Percentiles rank a stretch among this genome's conserved stretches.
Evolutionary conservation across 441 rosid genomes (phyloP).

Genomic region (Brassica hybrid): DNA sequence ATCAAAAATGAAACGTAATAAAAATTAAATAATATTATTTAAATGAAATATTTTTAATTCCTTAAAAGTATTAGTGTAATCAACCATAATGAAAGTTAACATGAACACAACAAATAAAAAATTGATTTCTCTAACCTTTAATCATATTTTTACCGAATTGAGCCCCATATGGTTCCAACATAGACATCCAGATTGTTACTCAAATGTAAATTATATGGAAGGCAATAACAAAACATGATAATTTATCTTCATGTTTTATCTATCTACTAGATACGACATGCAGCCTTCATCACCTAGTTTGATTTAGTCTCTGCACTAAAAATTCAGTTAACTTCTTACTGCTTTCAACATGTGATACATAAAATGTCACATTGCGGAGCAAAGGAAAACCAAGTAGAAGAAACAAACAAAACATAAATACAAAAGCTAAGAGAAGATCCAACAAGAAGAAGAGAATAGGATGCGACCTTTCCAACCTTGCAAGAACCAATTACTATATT

Average conservation of each 20-base stretch:
- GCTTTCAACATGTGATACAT: conserved; percentile 11
- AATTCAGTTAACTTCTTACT: neutral
- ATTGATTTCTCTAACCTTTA: no score
- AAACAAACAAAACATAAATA: conserved; percentile 27
- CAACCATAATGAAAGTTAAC: no score
- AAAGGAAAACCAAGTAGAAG: neutral
- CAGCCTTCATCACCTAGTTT: neutral
- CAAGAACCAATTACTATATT: conserved; percentile 51
- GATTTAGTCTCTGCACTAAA: neutral
- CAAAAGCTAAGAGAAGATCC: conserved; percentile 42
- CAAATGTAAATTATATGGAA: conserved; percentile 45
- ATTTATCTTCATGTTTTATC: no score
- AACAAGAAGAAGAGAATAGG: conserved; percentile 48
- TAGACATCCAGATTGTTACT: conserved; percentile 25
- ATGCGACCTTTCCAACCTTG: conserved; percentile 61
- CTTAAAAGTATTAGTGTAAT: no score
- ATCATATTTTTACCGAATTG: conserved; percentile 2
- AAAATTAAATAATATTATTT: no score
- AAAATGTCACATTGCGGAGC: conserved; percentile 3
- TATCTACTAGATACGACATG: neutral
- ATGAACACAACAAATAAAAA: no score
- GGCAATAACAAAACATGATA: no score
- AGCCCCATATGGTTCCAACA: conserved; percentile 70
- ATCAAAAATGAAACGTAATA: no score
- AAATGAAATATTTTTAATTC: no score